A percentile compares a stretch with the other conserved stretches of the same genome.
These are phyloP conservation scores for Verticillium longisporum DNA, from an alignment of 2,329 filamentous ascomycete species.

Conservation along the genomic window DNA sequence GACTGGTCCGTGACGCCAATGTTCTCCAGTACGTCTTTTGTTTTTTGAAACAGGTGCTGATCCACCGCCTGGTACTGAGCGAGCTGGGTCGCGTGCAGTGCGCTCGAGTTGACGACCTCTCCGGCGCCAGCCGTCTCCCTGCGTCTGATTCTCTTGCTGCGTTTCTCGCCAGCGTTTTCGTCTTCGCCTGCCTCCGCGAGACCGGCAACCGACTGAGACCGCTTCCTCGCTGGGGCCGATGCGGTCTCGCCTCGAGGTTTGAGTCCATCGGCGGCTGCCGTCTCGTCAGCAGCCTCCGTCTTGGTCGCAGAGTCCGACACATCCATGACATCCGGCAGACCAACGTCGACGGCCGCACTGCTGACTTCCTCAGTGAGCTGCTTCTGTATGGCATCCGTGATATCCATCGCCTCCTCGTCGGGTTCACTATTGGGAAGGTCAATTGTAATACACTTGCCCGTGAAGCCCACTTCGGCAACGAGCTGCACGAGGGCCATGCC, in stretches of 20 bases:
- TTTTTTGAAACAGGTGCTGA: conserved; percentile 47
- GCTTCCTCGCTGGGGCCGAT: conserved; percentile 35
- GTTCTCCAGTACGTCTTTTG: conserved; percentile 47
- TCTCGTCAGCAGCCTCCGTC: not conserved
- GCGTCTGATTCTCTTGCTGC: conserved; percentile 59
- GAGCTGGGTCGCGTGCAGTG: conserved; percentile 46
- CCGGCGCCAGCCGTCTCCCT: conserved; percentile 48
- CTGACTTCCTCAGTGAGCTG: conserved; percentile 1
- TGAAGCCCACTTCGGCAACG: conserved; percentile 23
- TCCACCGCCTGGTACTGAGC: conserved; percentile 51
- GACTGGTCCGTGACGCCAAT: conserved; percentile 44
- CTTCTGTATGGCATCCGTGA: conserved; percentile 15
- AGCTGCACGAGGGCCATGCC: conserved; percentile 32
- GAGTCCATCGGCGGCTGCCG: conserved; percentile 18
- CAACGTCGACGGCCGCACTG: not conserved
- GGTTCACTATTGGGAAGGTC: conserved; percentile 28
- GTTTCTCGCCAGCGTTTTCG: conserved; percentile 50
- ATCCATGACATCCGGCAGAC: not conserved
- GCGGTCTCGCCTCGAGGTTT: conserved; percentile 31
- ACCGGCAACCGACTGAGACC: conserved; percentile 56
- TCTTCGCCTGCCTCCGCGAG: conserved; percentile 50
- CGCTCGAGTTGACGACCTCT: conserved; percentile 45
- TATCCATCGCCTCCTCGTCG: conserved; percentile 29
- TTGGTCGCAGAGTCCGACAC: conserved; percentile 4
- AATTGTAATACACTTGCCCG: conserved; percentile 26